Conservation (phyloP, 768 basidiomycete genomes). For the Phylloporus sp. region DNA sequence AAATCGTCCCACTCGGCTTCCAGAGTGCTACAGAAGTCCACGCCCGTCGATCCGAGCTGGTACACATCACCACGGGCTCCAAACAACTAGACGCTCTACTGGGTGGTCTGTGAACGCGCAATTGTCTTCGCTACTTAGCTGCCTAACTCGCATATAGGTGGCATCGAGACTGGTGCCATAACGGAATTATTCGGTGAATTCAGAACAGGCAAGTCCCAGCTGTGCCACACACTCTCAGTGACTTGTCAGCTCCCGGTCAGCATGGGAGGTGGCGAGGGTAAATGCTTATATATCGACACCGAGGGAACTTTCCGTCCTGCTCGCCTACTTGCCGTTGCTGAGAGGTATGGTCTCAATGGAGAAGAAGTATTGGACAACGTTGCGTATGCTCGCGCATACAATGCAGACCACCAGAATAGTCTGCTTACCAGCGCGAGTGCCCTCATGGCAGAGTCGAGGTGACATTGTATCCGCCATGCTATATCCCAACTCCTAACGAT, state of each 20-base stretch:
- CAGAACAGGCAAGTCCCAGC: conserved; percentile 95
- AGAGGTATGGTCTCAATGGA: conserved; percentile 93
- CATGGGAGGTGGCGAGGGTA: conserved; percentile 99
- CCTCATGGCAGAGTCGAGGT: conserved; percentile 99
- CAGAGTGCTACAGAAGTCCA: conserved; percentile 98
- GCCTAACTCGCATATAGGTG: conserved; percentile 47
- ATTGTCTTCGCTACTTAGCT: neutral
- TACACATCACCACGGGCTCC: conserved; percentile 94
- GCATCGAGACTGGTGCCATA: conserved; percentile 97
- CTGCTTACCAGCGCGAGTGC: conserved; percentile 90
- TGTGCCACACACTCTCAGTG: conserved; percentile 96
- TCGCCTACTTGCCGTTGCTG: conserved; percentile 89
- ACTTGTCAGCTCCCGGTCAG: conserved; percentile 95
- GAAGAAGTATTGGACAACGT: conserved; percentile 98
- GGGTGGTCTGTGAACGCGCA: conserved; percentile 54
- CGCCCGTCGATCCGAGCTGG: conserved; percentile 87
- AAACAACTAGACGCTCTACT: conserved; percentile 94
- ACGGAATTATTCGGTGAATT: conserved; percentile 99
- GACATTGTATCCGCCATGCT: conserved; percentile 21
- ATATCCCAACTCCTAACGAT: conserved; percentile 6
- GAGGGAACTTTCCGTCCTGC: conserved; percentile 99
- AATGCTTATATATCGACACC: conserved; percentile 98
- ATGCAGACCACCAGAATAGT: conserved; percentile 93
- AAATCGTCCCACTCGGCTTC: conserved; percentile 95
- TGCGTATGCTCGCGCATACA: conserved; percentile 97